phyloP scores from a whole-genome alignment of 202 grass and related monocot genomes.

The Hordeum pubiflorum region DNA sequence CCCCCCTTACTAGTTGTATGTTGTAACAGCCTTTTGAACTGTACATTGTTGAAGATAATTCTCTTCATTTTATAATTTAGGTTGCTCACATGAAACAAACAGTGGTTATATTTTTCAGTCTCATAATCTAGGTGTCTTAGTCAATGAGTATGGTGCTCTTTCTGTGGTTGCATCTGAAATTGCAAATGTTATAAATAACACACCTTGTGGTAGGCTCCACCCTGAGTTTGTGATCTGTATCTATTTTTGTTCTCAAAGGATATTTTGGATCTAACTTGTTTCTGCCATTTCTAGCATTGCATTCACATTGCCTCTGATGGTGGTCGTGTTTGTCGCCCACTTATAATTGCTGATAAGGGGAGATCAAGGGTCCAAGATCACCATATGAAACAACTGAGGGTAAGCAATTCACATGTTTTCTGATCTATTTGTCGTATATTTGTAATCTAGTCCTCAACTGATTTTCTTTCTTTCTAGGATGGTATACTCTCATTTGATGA shows the following conservation, averaged over 20 bases:
- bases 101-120: not conserved
- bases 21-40: too few species aligned
- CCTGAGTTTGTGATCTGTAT: not conserved
- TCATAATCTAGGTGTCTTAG: not conserved
- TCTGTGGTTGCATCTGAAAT: not conserved
- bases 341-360: too few species aligned
- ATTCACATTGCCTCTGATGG: too few species aligned
- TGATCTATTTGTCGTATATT: not conserved
- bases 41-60: not conserved
- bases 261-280: not conserved
- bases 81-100: not conserved
- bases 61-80: not conserved
- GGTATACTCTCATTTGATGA: not conserved
- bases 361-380: too few species aligned
- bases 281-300: not conserved
- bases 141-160: not conserved
- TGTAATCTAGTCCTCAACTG: not conserved
- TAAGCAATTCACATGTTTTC: not conserved
- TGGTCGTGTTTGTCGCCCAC: too few species aligned
- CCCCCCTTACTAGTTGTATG: too few species aligned
- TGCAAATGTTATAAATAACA: not conserved
- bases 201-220: not conserved
- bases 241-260: not conserved
- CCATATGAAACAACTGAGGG: too few species aligned
- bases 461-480: not conserved